Evolutionary conservation across 106 monocot genomes (phyloP), one percentile per base, ranked within the genome.

Genomic region (Allium cepa): DNA sequence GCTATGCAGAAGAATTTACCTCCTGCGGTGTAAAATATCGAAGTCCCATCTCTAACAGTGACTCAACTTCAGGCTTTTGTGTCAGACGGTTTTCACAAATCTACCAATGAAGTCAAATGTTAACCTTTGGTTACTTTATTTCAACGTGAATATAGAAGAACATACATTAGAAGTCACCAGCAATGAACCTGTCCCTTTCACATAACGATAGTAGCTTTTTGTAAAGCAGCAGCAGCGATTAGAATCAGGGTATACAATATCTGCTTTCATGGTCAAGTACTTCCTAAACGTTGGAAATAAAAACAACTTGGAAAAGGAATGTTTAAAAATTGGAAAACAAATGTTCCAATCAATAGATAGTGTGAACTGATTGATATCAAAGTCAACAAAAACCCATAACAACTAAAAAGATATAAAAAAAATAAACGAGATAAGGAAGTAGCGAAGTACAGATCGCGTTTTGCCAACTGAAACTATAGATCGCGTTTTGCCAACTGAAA

Each of bases 141-240:
- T 36, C 36, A 5, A 36, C 3, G 36, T 36, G 5, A 36, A 36
- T 0, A 36, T 22, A 22, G 11, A 22, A 22, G 36, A 60, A 53
- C 73, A 69, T 79, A 97, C 96, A 62, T 87, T 66, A 63, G 73
- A 76, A 26, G 92, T 97, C 26, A 82, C 92, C 53, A 97, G 69
- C 66, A 97, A 79, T 47, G 97, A 97, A 46, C 97, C 97, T 47
- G 97, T 97, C 47, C 97, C 97, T 82, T 97, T 99, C 68, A 99
- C 93, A 73, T 90, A 99, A 47, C 92, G 92, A 72, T 85, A 85
- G 57, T 99, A 99, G 71, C 99, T 93, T 78, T 93, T 99, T 7
- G 99, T 99, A 68, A 99, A 99, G 75, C 99, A 99, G 70, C 99
- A 99, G 59, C 97, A 93, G 15, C 90, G 81, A 17, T 71, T 90